phyloP scores from a whole-genome alignment of 345 rosid species.

The Punica granatum region DNA sequence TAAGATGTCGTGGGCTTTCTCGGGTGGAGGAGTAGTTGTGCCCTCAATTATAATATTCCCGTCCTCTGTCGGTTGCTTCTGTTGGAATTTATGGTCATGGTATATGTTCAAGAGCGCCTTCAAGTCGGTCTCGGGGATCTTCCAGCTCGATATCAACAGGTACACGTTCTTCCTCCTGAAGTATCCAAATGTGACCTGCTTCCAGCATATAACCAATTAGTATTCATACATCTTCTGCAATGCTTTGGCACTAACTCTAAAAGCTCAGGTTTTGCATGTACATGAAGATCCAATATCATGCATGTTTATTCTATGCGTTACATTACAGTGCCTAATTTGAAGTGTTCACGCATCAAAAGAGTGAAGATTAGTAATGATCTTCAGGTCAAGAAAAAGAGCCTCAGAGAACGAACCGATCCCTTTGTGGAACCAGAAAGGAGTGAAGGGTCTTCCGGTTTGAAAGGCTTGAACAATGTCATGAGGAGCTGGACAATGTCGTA shows the following conservation, averaged over 20 bases:
- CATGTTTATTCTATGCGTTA: too few species aligned
- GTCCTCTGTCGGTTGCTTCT: background rate
- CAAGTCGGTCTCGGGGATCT: conserved; percentile 47
- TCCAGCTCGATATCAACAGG: conserved; percentile 62
- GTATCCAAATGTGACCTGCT: conserved; percentile 58
- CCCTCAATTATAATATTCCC: background rate
- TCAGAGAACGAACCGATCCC: conserved; percentile 20
- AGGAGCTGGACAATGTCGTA: conserved; percentile 42
- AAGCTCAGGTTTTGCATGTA: too few species aligned
- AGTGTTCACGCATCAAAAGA: too few species aligned
- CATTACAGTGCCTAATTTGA: too few species aligned
- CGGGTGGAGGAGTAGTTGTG: background rate
- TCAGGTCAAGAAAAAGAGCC: background rate
- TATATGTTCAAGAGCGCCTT: conserved; percentile 41
- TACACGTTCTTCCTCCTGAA: conserved; percentile 63
- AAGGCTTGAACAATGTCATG: conserved; percentile 21
- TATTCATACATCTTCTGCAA: background rate
- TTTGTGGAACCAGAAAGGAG: conserved; percentile 34
- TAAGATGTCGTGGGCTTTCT: conserved; percentile 48
- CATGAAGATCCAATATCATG: too few species aligned
- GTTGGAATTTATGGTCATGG: conserved; percentile 31
- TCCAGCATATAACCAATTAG: background rate
- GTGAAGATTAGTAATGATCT: background rate
- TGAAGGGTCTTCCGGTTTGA: conserved; percentile 30
- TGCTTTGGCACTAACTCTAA: too few species aligned